Conservation (phyloP, 176 grass and related monocot species). For the Oryza meridionalis region DNA sequence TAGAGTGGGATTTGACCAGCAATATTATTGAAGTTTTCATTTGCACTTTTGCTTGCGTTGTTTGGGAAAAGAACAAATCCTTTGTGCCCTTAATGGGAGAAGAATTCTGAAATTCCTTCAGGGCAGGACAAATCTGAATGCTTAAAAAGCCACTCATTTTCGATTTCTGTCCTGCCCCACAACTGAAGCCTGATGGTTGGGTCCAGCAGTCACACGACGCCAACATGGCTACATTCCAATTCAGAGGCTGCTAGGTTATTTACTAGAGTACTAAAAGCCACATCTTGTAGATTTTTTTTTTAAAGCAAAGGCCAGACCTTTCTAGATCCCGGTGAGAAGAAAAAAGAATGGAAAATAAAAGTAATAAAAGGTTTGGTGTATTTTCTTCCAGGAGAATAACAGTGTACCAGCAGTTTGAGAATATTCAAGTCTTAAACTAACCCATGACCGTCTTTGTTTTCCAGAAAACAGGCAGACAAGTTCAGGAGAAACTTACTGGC, state of each 20-base stretch:
- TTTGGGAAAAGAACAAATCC: neutral
- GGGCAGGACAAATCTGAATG: slow-evolving; percentile 36
- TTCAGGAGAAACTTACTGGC: slow-evolving; percentile 61
- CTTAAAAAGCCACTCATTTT: slow-evolving; percentile 22
- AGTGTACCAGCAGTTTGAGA: slow-evolving; percentile 40
- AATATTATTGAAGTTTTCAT: neutral
- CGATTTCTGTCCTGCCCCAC: slow-evolving; percentile 41
- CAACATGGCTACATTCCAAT: slow-evolving; percentile 4
- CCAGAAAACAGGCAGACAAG: slow-evolving; percentile 59
- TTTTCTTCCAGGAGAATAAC: slow-evolving; percentile 6
- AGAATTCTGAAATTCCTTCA: slow-evolving; percentile 26
- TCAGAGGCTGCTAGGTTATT: neutral
- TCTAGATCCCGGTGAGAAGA: slow-evolving; percentile 10
- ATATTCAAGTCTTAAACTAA: slow-evolving; percentile 56
- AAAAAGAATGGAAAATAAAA: neutral
- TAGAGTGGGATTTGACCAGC: neutral
- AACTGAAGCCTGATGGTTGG: neutral
- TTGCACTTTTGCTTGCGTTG: neutral
- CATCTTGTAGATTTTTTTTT: neutral
- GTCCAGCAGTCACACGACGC: slow-evolving; percentile 15
- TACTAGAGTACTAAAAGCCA: neutral
- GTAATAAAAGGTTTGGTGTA: neutral
- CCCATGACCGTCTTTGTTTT: slow-evolving; percentile 41
- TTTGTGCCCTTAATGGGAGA: neutral
- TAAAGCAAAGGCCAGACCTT: neutral